A percentile compares a stretch with the other conserved stretches of the same genome.
Evolutionary conservation across 2,329 filamentous ascomycete species (phyloP).

Genomic region (Aspergillus udagawae): DNA sequence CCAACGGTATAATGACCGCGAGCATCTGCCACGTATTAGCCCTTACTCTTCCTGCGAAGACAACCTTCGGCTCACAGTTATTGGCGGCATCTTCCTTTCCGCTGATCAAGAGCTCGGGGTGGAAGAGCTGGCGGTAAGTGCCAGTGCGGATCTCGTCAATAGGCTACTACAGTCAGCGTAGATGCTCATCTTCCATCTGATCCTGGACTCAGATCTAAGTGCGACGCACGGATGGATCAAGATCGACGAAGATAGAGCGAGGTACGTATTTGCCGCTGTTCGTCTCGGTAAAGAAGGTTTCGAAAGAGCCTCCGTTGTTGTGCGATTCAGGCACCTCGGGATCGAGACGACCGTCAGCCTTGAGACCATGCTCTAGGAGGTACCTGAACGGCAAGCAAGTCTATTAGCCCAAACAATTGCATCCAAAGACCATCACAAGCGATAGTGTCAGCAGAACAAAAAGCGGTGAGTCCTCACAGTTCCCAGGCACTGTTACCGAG

Average conservation of each 20-base stretch:
- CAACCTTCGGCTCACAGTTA: constrained; percentile 49
- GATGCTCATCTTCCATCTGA: neutral
- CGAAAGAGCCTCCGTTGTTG: constrained; percentile 54
- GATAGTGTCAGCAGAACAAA: constrained; percentile 10
- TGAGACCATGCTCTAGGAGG: constrained; percentile 62
- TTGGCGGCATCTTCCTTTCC: constrained; percentile 68
- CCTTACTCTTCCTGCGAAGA: neutral
- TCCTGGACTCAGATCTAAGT: neutral
- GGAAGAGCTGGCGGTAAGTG: constrained; percentile 60
- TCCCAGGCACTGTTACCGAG: constrained; percentile 67
- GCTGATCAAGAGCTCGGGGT: constrained; percentile 62
- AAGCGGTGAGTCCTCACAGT: constrained; percentile 51
- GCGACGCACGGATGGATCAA: constrained; percentile 56
- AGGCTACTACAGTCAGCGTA: constrained; percentile 39
- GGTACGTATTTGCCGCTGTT: constrained; percentile 63
- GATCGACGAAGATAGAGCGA: constrained; percentile 63
- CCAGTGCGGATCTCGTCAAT: constrained; percentile 66
- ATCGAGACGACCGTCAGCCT: constrained; percentile 56
- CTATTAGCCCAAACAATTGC: neutral
- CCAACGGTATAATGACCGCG: constrained; percentile 67
- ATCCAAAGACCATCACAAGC: neutral
- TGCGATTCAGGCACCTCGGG: constrained; percentile 51
- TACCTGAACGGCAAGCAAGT: constrained; percentile 44
- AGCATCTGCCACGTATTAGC: constrained; percentile 47
- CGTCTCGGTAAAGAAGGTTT: constrained; percentile 66